Evolutionary conservation across 2,329 filamentous ascomycete species (phyloP), one percentile per base, ranked within the genome.

Genomic region (Raffaelea albimanens): DNA sequence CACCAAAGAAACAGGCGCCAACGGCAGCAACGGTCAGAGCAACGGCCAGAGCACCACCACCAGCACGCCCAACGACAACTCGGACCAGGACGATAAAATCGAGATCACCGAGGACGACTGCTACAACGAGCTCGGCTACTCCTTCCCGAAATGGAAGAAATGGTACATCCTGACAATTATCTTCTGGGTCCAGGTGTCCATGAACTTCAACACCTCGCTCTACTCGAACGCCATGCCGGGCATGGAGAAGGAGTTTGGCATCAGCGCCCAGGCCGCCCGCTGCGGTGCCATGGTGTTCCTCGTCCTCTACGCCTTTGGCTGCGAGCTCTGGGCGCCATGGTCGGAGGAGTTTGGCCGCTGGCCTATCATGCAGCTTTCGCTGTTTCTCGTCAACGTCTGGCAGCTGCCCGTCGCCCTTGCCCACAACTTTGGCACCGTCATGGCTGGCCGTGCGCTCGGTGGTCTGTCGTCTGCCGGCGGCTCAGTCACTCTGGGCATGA

Each of bases 311-410:
- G 87, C 86, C 34, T 29, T 34, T 34, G 16, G 11, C n/a, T 36
- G 44, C 61, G 87, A 93, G 63, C 73, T 91, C 0, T 93, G 87
- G 87, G 87, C 87, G 0, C 87, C 87, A 0, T 93, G 87, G 85
- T 85, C 80, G 41, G 87, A 94, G 61, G 87, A 93, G 58, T 71
- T 91, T 44, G 87, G 87, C 19, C 78, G 87, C 44, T 85, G 81
- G 69, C 82, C 82, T 2, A 76, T 93, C 47, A 71, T 91, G 20
- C 87, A 91, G 69, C 65, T 75, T 21, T 85, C 80, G 34, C 66
- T 93, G 46, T 75, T 85, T 53, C 67, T 93, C 11, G 85, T 90
- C 63, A 93, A 93, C 57, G 63, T 91, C 47, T 93, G 76, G 71
- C 83, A 87, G 54, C 62, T 89, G 0, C 83, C 82, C 4, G 83